Base-by-base conservation (phyloP, 768 basidiomycete species). In the Phallus indusiatus region DNA sequence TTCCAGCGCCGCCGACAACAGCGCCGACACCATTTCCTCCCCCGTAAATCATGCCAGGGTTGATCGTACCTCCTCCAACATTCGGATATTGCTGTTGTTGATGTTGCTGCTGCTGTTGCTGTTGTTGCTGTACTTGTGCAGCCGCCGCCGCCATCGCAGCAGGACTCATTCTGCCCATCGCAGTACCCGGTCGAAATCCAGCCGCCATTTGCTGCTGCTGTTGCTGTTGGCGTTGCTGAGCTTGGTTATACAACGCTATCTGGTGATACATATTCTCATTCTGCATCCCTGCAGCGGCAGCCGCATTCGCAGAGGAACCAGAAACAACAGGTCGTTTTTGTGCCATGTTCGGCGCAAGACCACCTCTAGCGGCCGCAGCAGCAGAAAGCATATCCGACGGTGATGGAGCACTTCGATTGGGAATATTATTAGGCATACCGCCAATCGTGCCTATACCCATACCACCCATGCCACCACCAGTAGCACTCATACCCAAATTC, bases 351-450 rank as follows among this genome's bases (percentile, higher is more conserved):
- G 81, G 78, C 54, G 81, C 75, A 33, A 76, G 73, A 22, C 68
- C 5, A 69, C 67, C 47, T 73, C 71, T 22, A 75, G 74, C 5
- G 73, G 75, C 65, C 73, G 73, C 1, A 76, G 76, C 1, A 4
- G 76, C 78, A 56, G 74, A 73, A 1, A 74, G 73, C 36, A 77
- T 74, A 61, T 89, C 87, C 17, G 85, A 82, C n/a, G 88, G 88
- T 47, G 88, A 88, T 57, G 86, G 77, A 53, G 81, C 80, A 64
- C 83, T 88, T 64, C 88, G 76, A 33, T 35, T 46, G 5, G 53
- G 36, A 28, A 28, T 7, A 7, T 28, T 28, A 11, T 34, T 51
- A 10, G 58, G 53, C 49, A 59, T 59, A 18, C 58, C 51, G 10
- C 24, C 58, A 11, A 51, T 34, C 3, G 51, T 34, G 11, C 49